phyloP scores from a whole-genome alignment of 129 eudicot genomes.

The Oenanthe sinensis region DNA sequence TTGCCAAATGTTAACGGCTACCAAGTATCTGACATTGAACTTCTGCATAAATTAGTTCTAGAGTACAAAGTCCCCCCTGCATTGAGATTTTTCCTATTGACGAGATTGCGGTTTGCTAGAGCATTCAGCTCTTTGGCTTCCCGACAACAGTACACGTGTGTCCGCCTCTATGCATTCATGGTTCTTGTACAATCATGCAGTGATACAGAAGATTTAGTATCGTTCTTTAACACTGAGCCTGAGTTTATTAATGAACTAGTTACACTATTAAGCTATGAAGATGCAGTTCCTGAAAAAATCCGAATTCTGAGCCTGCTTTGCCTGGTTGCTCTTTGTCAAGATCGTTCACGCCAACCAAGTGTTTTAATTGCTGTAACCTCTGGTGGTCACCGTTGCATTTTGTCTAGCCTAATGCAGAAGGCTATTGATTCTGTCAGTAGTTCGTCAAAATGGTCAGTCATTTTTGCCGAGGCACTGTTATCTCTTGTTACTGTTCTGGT shows the following conservation, averaged over 20 bases:
- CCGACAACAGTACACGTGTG: slow-evolving; percentile 80
- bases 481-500: slow-evolving; percentile 86
- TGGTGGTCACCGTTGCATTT: slow-evolving; percentile 97
- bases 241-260: slow-evolving; percentile 94
- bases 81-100: slow-evolving; percentile 77
- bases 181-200: slow-evolving; percentile 88
- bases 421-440: slow-evolving; percentile 67
- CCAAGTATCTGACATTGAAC: slow-evolving; percentile 72
- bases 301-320: slow-evolving; percentile 65
- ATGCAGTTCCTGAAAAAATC: slow-evolving; percentile 78
- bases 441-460: slow-evolving; percentile 77
- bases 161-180: slow-evolving; percentile 81
- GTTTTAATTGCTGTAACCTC: slow-evolving; percentile 95
- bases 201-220: slow-evolving; percentile 64
- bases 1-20: slow-evolving; percentile 46
- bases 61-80: slow-evolving; percentile 66
- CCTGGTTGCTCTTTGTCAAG: slow-evolving; percentile 90
- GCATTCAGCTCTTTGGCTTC: slow-evolving; percentile 65
- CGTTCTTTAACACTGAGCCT: slow-evolving; percentile 90
- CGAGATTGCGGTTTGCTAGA: slow-evolving; percentile 90
- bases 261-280: slow-evolving; percentile 79
- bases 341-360: slow-evolving; percentile 84
- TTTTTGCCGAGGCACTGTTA: slow-evolving; percentile 83
- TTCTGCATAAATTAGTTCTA: slow-evolving; percentile 51
- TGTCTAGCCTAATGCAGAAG: slow-evolving; percentile 98